Base-by-base conservation (phyloP, 257 asterid species). In the Paulownia fortunei region DNA sequence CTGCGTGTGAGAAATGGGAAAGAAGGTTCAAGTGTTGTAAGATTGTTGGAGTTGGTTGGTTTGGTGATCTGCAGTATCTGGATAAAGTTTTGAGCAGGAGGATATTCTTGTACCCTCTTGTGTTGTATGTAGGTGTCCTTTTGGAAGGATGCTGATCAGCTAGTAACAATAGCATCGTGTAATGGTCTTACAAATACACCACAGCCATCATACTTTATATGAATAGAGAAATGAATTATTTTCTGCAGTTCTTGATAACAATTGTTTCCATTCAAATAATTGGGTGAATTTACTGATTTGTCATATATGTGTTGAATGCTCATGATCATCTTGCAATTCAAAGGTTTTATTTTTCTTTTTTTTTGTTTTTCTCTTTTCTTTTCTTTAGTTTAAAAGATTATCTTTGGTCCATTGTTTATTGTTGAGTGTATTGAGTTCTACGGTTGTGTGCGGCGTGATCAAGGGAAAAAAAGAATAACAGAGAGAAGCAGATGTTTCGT, bases 301-400 rank as follows among this genome's bases (percentile, higher is more conserved):
- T 34, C 26, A 4, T 16, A 66, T 32, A 19, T 61, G 8, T 70
- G 18, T 41, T 69, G 71, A 64, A 63, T 30, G 54, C 27, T 15
- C 62, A 36, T 58, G 59, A 27, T 32, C 32, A 23, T 55, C 68
- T 46, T 47, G 16, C 59, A 61, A 44, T 58, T 83, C 76, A 41
- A 26, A 49, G 4, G 8, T 27, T 56, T 10, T 42, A 0, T 55
- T 37, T 12, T 37, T n/a, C n/a, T n/a, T n/a, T n/a, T n/a, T n/a
- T n/a, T n/a, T n/a, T n/a, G n/a, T n/a, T n/a, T n/a, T n/a, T n/a
- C n/a, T n/a, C n/a, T n/a, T n/a, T 13, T 10, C 16, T 3, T 49
- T 30, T 1, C 12, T 21, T 21, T 24, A 30, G 37, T 36, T 61
- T 37, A 55, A 21, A 49, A 82, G 69, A 12, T 47, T 62, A 13